phyloP scores from a whole-genome alignment of 2,329 filamentous ascomycete species.

The Septoria linicola region DNA sequence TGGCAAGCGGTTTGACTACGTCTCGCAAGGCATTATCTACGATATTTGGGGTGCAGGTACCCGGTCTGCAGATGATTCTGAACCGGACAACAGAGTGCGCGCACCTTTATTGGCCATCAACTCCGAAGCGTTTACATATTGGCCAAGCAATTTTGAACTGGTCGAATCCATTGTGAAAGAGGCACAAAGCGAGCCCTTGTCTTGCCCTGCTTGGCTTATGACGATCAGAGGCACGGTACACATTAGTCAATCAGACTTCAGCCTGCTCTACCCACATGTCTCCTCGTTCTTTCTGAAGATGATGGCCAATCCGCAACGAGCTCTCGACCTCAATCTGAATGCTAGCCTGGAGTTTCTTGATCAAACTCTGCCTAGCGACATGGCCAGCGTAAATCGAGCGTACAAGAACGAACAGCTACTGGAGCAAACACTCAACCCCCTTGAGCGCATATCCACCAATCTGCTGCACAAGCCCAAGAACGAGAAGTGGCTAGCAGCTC shows the following conservation, averaged over 20 bases:
- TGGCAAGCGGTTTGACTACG: constrained; percentile 54
- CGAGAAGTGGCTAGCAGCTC: constrained; percentile 58
- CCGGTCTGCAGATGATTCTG: constrained; percentile 43
- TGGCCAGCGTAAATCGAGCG: constrained; percentile 50
- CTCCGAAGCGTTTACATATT: constrained; percentile 69
- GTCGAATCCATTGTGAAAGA: constrained; percentile 59
- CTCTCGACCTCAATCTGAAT: constrained; percentile 63
- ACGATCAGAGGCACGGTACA: constrained; percentile 61
- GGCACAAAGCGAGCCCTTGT: constrained; percentile 44
- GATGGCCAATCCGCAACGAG: constrained; percentile 61
- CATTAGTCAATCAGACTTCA: constrained; percentile 66
- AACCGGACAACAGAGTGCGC: constrained; percentile 47
- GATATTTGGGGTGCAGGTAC: constrained; percentile 62
- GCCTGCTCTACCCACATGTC: constrained; percentile 60
- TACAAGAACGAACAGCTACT: constrained; percentile 56
- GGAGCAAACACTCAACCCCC: constrained; percentile 33
- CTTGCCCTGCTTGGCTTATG: constrained; percentile 46
- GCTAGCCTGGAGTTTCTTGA: constrained; percentile 63
- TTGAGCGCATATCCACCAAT: constrained; percentile 52
- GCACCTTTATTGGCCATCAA: constrained; percentile 64
- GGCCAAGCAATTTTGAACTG: constrained; percentile 62
- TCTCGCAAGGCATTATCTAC: constrained; percentile 64
- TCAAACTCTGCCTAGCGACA: constrained; percentile 50
- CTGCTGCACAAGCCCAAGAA: constrained; percentile 50
- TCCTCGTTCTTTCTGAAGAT: constrained; percentile 61